phyloP scores from a whole-genome alignment of 2,329 filamentous ascomycete species.

The Verticillium zaregamsianum region DNA sequence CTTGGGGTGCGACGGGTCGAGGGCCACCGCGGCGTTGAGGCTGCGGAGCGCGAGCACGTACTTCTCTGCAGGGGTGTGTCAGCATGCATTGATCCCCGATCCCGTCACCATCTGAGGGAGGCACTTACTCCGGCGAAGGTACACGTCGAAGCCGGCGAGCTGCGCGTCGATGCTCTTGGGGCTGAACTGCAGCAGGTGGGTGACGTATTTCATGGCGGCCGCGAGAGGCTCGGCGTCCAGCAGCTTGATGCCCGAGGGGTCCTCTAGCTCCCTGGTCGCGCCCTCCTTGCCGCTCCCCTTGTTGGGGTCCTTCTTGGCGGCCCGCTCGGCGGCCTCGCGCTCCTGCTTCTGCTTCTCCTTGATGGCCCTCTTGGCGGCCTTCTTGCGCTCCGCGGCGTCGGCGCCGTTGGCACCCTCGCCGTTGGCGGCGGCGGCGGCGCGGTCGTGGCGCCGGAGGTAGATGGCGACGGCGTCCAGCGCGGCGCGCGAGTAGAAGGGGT shows the following conservation, averaged over 20 bases:
- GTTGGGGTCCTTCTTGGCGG: conserved; percentile 78
- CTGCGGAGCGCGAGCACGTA: conserved; percentile 84
- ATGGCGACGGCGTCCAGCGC: conserved; percentile 77
- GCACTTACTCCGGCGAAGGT: conserved; percentile 72
- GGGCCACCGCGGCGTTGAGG: conserved; percentile 65
- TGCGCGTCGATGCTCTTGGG: conserved; percentile 80
- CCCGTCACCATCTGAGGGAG: background rate
- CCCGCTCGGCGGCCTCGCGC: conserved; percentile 74
- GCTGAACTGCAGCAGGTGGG: conserved; percentile 75
- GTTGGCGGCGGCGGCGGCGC: conserved; percentile 60
- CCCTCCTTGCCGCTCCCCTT: conserved; percentile 61
- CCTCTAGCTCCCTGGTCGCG: conserved; percentile 82
- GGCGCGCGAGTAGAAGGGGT: conserved; percentile 86
- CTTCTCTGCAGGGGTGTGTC: conserved; percentile 58
- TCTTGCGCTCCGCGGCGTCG: conserved; percentile 70
- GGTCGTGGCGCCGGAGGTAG: conserved; percentile 76
- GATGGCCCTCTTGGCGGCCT: conserved; percentile 84
- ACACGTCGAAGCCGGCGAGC: conserved; percentile 84
- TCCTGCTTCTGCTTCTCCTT: conserved; percentile 65
- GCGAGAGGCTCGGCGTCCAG: conserved; percentile 79
- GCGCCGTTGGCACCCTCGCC: conserved; percentile 49
- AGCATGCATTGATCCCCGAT: background rate
- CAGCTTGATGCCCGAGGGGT: conserved; percentile 78
- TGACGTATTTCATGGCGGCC: conserved; percentile 83
- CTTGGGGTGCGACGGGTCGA: conserved; percentile 66